A percentile compares a stretch with the other conserved stretches of the same genome.
These are phyloP conservation scores for Hanseniaspora hatyaiensis DNA, from an alignment of 805 yeast species.

Conservation along the genomic window DNA sequence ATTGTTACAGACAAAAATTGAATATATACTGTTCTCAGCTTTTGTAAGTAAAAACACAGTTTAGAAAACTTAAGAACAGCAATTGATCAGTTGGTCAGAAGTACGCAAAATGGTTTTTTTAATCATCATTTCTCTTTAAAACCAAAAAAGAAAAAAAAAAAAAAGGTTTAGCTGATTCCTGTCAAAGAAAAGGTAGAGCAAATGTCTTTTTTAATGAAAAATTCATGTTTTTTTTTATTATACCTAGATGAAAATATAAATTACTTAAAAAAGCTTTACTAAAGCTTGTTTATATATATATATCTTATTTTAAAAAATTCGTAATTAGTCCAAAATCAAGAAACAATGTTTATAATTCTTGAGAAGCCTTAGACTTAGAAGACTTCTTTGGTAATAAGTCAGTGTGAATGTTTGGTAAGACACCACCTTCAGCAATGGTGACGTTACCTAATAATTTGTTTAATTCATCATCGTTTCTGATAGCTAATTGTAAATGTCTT, in stretches of 20 bases:
- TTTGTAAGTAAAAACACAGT: too few relatives aligned
- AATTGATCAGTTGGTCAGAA: too few relatives aligned
- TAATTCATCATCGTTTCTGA: conserved; percentile 97
- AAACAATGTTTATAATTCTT: conserved; percentile 40
- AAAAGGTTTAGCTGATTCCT: too few relatives aligned
- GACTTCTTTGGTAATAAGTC: conserved; percentile 77
- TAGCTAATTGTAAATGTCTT: conserved; percentile 96
- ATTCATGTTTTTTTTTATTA: neutral
- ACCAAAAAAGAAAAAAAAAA: neutral
- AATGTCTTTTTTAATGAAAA: too few relatives aligned
- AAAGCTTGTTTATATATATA: conserved; percentile 1
- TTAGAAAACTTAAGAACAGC: too few relatives aligned
- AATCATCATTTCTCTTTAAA: too few relatives aligned
- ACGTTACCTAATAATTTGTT: conserved; percentile 88
- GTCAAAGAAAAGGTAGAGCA: too few relatives aligned
- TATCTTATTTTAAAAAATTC: conserved; percentile 10
- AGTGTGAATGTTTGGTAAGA: conserved; percentile 92
- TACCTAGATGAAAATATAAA: conserved; percentile 14
- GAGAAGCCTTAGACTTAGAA: conserved; percentile 50
- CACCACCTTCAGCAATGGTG: conserved; percentile 98
- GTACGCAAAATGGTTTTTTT: too few relatives aligned
- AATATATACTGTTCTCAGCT: too few relatives aligned
- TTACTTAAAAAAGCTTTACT: conserved; percentile 7
- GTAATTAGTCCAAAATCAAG: conserved; percentile 7
- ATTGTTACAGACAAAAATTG: too few relatives aligned